These are phyloP conservation scores for Selaginella moellendorffii DNA, from an alignment of 75 land plant genomes.

Conservation along the genomic window DNA sequence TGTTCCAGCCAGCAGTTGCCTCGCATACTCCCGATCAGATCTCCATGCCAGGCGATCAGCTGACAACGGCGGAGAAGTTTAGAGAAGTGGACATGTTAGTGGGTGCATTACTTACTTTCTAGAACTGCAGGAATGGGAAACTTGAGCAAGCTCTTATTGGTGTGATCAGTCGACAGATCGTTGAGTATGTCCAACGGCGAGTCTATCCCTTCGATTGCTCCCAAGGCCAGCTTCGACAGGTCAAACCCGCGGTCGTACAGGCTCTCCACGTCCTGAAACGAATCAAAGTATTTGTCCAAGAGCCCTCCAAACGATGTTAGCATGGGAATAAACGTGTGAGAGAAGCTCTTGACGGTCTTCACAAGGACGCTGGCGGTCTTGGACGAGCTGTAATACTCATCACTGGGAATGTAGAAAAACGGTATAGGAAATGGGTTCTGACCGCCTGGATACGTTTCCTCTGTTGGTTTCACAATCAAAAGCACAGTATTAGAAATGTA, in stretches of 20 bases:
- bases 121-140: not conserved
- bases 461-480: too few species aligned
- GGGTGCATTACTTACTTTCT: not conserved
- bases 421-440: too few species aligned
- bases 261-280: not conserved
- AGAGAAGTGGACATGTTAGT: constrained; percentile 5
- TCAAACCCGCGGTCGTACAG: not conserved
- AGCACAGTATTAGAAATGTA: too few species aligned
- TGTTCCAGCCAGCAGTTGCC: constrained; percentile 36
- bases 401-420: not conserved
- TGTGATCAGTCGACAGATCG: not conserved
- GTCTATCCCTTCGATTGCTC: not conserved
- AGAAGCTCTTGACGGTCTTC: not conserved
- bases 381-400: not conserved
- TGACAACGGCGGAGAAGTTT: constrained; percentile 6
- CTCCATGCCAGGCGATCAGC: constrained; percentile 31
- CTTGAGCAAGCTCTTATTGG: not conserved
- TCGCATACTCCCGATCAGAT: constrained; percentile 33
- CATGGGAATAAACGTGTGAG: not conserved
- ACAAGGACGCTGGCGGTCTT: not conserved
- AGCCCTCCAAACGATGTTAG: not conserved
- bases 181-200: not conserved
- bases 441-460: not conserved
- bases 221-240: not conserved
- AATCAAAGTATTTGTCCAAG: not conserved